A percentile compares a stretch with the other conserved stretches of the same genome.
phyloP scores from a whole-genome alignment of 768 basidiomycete species.

The Kwoniella bestiolae region DNA sequence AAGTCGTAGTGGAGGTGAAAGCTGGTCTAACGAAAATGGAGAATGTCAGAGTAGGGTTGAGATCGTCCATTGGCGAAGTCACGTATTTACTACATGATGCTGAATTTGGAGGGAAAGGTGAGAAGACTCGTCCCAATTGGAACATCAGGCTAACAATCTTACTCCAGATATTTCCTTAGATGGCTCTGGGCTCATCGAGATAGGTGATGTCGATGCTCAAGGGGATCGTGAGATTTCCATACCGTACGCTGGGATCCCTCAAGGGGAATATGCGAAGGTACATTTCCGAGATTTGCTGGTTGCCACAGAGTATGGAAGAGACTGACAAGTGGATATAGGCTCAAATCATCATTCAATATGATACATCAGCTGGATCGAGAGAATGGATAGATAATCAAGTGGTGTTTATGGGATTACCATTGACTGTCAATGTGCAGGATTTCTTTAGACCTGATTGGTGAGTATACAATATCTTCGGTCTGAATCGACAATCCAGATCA shows the following conservation, averaged over 20 bases:
- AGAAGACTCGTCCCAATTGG: too few species aligned
- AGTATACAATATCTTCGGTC: slow-evolving; percentile 25
- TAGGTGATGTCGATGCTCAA: slow-evolving; percentile 31
- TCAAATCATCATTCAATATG: slow-evolving; percentile 70
- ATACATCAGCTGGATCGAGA: slow-evolving; percentile 58
- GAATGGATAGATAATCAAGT: slow-evolving; percentile 33
- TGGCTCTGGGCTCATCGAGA: background rate
- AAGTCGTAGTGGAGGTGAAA: slow-evolving; percentile 46
- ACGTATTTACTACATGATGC: slow-evolving; percentile 18
- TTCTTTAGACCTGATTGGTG: slow-evolving; percentile 87
- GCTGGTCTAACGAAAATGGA: slow-evolving; percentile 42
- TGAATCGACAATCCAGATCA: background rate
- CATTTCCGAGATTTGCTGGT: background rate
- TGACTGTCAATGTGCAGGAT: slow-evolving; percentile 94
- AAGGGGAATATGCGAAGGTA: slow-evolving; percentile 59
- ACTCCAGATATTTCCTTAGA: background rate
- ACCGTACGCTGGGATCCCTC: slow-evolving; percentile 50
- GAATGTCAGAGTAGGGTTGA: slow-evolving; percentile 23
- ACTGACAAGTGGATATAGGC: slow-evolving; percentile 61
- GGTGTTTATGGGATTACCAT: slow-evolving; percentile 70
- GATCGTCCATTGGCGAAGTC: slow-evolving; percentile 22
- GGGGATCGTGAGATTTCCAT: slow-evolving; percentile 39
- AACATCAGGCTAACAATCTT: background rate
- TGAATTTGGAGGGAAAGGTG: slow-evolving; percentile 9
- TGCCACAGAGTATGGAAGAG: background rate